Evolutionary conservation across 352 stramenopile species (phyloP), one percentile per base, ranked within the genome.

Genomic region (Elongisporangium anandrum): DNA sequence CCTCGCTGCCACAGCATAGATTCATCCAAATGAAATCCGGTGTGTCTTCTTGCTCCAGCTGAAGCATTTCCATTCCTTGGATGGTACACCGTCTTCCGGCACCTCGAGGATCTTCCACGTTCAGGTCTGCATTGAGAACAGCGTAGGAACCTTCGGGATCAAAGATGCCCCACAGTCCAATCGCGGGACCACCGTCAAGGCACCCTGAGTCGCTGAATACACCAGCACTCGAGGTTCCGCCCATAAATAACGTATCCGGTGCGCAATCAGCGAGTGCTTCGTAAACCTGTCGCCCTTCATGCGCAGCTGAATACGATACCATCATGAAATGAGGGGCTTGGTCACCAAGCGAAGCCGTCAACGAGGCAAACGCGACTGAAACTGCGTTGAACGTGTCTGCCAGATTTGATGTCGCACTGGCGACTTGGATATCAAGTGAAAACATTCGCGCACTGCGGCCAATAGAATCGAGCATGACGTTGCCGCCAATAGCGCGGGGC

Each of bases 21-120:
- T 76, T 72, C 70, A 90, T 83, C 85, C 85, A 95, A 45, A 95
- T 67, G 39, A 95, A 82, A 56, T 95, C 83, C 13, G 85, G 82
- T 23, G 69, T 87, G 15, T 94, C 85, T 50, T 87, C 82, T 1
- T 77, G 73, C 34, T 88, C 84, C 66, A 95, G 84, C 52, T 77
- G 75, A 21, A 92, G 68, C 68, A 92, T 78, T 29, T 60, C 59
- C 75, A 92, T 92, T 29, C 81, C 79, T 26, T 89, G 64, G 10
- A 86, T 58, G 9, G 92, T 54, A 21, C 81, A 92, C 55, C 81
- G 69, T 16, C 78, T 65, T 4, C 79, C 77, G 19, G 79, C 83
- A 17, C 90, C 81, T n/a, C 81, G 77, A 21, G 83, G 78, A 4
- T 66, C 80, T 45, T 92, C 80, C 8, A 50, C 62, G 26, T 69